Percentiles rank a stretch among this genome's conserved stretches.
These are phyloP conservation scores for Lactarius indigo DNA, from an alignment of 768 basidiomycete genomes.

Conservation along the genomic window DNA sequence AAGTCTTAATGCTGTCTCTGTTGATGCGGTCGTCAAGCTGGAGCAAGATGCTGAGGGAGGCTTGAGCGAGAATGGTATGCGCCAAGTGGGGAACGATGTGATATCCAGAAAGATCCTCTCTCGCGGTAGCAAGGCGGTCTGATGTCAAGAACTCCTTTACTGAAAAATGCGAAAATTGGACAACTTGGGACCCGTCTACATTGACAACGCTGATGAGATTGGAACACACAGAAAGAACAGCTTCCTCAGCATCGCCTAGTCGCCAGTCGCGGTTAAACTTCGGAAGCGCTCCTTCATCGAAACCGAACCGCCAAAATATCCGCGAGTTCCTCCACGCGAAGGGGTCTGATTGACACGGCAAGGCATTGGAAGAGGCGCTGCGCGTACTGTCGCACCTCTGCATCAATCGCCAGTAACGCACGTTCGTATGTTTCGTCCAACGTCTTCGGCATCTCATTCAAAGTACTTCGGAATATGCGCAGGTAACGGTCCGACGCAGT, in stretches of 20 bases:
- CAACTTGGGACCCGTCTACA: not conserved
- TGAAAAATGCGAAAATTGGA: conserved; percentile 16
- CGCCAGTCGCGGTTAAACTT: not conserved
- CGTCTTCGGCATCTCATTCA: not conserved
- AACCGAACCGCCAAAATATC: conserved; percentile 6
- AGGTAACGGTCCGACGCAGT: not conserved
- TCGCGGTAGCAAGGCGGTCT: not conserved
- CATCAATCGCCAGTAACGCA: not conserved
- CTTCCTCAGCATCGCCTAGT: not conserved
- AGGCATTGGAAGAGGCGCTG: conserved; percentile 13
- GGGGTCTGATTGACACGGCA: not conserved
- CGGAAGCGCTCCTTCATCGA: not conserved
- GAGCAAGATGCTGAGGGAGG: not conserved
- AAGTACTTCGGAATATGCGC: not conserved
- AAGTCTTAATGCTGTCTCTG: not conserved
- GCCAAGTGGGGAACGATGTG: not conserved
- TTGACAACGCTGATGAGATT: not conserved
- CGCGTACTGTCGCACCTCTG: not conserved
- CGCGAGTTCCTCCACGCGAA: conserved; percentile 5
- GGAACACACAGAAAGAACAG: not conserved
- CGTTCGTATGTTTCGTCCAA: conserved; percentile 5
- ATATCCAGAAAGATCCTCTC: not conserved
- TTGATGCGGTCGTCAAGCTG: not conserved
- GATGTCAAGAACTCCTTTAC: conserved; percentile 14
- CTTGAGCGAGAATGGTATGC: not conserved